Percentiles rank a stretch among this genome's conserved stretches.
Conservation (phyloP, 352 stramenopile genomes). For the Phytophthora agathidicida region DNA sequence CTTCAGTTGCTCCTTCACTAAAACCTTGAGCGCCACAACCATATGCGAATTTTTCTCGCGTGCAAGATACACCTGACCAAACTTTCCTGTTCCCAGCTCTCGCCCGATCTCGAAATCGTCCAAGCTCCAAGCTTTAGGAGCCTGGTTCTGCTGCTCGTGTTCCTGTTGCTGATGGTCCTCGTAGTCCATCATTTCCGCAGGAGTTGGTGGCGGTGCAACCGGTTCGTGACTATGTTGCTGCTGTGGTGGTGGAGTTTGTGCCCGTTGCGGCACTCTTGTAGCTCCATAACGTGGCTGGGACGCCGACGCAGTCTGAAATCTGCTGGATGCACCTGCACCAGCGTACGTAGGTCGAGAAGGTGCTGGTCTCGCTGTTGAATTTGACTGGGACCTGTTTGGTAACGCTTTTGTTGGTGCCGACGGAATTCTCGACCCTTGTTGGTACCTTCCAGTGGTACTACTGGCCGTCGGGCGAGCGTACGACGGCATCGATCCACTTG, state of each 20-base stretch:
- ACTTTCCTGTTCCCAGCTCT: slow-evolving; percentile 87
- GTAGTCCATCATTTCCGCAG: slow-evolving; percentile 36
- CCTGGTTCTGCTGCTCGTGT: slow-evolving; percentile 26
- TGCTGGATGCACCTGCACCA: slow-evolving; percentile 15
- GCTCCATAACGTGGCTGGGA: slow-evolving; percentile 22
- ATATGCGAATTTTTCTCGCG: slow-evolving; percentile 82
- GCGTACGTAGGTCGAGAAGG: slow-evolving; percentile 1
- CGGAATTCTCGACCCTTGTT: slow-evolving; percentile 29
- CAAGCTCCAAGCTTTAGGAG: slow-evolving; percentile 76
- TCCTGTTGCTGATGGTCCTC: slow-evolving; percentile 28
- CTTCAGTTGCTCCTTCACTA: slow-evolving; percentile 89
- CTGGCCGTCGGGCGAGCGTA: slow-evolving; percentile 37
- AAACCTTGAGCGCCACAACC: slow-evolving; percentile 89
- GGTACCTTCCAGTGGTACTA: slow-evolving; percentile 31
- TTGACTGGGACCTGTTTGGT: slow-evolving; percentile 27
- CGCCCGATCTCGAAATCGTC: slow-evolving; percentile 89
- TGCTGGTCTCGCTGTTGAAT: slow-evolving; percentile 8
- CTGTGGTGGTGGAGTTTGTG: slow-evolving; percentile 6
- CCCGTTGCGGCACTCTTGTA: slow-evolving; percentile 9
- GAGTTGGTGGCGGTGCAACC: slow-evolving; percentile 20
- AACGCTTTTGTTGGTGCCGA: slow-evolving; percentile 33
- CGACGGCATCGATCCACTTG: slow-evolving; percentile 19
- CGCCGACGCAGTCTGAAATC: slow-evolving; percentile 15
- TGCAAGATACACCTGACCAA: slow-evolving; percentile 90
- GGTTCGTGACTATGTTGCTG: slow-evolving; percentile 14